Evolutionary conservation across 1,284 basidiomycete species (phyloP).

Genomic region (Termitomyces sp.): DNA sequence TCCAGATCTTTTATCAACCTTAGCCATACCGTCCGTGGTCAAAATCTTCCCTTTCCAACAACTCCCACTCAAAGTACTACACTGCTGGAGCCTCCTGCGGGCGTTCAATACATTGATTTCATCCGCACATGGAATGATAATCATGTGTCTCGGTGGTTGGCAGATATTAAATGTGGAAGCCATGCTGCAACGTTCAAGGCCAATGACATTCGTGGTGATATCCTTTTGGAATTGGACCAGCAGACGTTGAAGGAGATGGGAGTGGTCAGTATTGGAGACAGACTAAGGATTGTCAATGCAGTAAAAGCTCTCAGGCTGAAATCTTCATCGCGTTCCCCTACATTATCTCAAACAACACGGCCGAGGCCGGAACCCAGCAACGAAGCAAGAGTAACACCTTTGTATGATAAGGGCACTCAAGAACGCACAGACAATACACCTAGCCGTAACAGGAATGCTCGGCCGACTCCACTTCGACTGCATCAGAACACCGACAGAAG

Average conservation of each 20-base stretch:
- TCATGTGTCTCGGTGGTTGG: conserved; percentile 68
- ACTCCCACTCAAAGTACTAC: conserved; percentile 31
- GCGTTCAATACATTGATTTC: conserved; percentile 55
- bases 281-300: conserved; percentile 79
- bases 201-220: conserved; percentile 86
- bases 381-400: conserved; percentile 17
- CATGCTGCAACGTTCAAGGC: conserved; percentile 69
- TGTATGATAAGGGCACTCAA: conserved; percentile 9
- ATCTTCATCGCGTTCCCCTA: conserved; percentile 27
- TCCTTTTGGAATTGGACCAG: conserved; percentile 87
- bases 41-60: conserved; percentile 35
- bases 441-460: conserved; percentile 40
- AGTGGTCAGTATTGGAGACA: conserved; percentile 82
- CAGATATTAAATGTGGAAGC: conserved; percentile 66
- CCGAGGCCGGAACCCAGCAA: conserved; percentile 17
- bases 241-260: conserved; percentile 84
- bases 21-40: conserved; percentile 31
- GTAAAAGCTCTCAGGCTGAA: conserved; percentile 75
- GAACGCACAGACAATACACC: conserved; percentile 24
- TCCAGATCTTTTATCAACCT: conserved; percentile 35
- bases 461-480: conserved; percentile 68
- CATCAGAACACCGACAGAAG: conserved; percentile 40
- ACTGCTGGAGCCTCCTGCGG: conserved; percentile 54
- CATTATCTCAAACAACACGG: conserved; percentile 23
- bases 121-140: conserved; percentile 65